A percentile compares a stretch with the other conserved stretches of the same genome.
Evolutionary conservation across 176 grass and related monocot species (phyloP).

Genomic region (Cymbopogon citratus): DNA sequence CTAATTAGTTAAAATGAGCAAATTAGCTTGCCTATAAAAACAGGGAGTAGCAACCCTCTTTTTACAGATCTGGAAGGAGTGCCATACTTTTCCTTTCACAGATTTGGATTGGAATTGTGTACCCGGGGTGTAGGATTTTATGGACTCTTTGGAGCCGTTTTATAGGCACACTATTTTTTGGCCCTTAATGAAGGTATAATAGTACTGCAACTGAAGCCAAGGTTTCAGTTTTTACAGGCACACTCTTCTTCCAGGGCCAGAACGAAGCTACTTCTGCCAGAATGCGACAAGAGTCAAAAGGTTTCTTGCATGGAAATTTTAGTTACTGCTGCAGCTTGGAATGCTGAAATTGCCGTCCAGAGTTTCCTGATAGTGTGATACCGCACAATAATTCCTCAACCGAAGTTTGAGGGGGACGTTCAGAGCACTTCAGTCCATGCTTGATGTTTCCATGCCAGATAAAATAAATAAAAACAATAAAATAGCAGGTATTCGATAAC

Average conservation of each 20-base stretch:
- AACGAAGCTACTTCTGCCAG: not conserved
- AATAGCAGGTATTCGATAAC: constrained; percentile 6
- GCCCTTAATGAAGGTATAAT: too few species aligned
- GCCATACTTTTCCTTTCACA: not conserved
- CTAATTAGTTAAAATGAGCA: not conserved
- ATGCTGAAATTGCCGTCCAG: not conserved
- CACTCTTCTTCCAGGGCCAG: not conserved
- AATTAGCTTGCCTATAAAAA: not conserved
- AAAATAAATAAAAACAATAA: not conserved
- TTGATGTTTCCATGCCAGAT: not conserved
- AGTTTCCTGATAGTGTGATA: not conserved
- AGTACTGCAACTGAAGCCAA: not conserved
- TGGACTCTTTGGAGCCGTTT: not conserved
- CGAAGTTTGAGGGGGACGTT: not conserved
- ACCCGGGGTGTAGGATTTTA: not conserved
- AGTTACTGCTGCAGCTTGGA: not conserved
- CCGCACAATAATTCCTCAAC: not conserved
- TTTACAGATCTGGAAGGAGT: not conserved
- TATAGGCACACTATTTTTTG: not conserved
- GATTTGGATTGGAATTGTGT: not conserved
- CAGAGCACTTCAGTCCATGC: not conserved
- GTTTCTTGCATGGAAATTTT: not conserved
- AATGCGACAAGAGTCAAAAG: not conserved
- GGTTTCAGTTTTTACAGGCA: not conserved
- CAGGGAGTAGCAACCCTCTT: not conserved